A percentile compares a stretch with the other conserved stretches of the same genome.
Evolutionary conservation across 805 yeast species (phyloP).

Genomic region (Wickerhamomyces alni): DNA sequence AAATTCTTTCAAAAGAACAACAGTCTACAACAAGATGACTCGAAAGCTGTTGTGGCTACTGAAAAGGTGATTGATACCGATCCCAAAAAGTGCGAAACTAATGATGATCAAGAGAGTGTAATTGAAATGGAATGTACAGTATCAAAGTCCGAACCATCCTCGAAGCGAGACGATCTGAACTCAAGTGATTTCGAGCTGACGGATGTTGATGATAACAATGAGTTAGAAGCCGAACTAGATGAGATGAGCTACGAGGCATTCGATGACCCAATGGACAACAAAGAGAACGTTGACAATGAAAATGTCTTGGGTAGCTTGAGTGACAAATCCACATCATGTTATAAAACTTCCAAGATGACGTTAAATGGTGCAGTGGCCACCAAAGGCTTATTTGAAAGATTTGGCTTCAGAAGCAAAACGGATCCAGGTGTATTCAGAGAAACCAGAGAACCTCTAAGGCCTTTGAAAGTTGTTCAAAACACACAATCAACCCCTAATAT

Average conservation of each 20-base stretch:
- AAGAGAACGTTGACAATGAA: background rate
- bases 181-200: conserved; percentile 23
- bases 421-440: background rate
- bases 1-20: conserved; percentile 13
- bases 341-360: no score
- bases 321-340: no score
- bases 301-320: background rate
- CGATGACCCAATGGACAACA: no score
- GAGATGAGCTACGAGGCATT: background rate
- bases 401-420: background rate
- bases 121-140: no score
- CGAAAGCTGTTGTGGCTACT: no score
- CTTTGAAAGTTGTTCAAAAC: conserved; percentile 6
- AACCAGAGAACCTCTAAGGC: background rate
- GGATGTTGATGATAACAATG: conserved; percentile 14
- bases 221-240: background rate
- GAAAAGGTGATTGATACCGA: background rate
- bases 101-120: no score
- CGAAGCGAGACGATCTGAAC: background rate
- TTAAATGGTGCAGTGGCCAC: background rate
- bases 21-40: no score
- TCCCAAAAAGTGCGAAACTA: background rate
- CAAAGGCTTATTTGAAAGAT: background rate
- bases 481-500: no score
- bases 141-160: no score